Evolutionary conservation across 73 alveolate species (phyloP).

Genomic region (Symbiodinium pilosum): DNA sequence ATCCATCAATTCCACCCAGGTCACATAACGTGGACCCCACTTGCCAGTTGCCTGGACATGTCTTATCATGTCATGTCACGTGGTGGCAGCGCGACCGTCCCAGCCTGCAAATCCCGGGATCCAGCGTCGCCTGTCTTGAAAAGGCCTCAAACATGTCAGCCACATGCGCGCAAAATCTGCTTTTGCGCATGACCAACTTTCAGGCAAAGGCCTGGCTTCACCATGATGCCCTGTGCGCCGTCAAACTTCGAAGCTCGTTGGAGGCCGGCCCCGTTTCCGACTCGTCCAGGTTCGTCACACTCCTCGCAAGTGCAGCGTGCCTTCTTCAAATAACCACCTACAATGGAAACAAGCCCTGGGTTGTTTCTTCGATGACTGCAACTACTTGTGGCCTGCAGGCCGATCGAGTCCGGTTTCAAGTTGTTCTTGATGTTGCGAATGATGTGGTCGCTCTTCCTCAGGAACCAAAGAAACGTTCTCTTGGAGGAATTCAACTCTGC

Average conservation of each 20-base stretch:
- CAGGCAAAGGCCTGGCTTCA: constrained; percentile 34
- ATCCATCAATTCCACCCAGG: constrained; percentile 69
- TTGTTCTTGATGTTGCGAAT: constrained; percentile 37
- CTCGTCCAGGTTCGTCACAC: constrained; percentile 46
- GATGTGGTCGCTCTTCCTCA: constrained; percentile 91
- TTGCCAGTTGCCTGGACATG: constrained; percentile 73
- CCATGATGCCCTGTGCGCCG: constrained; percentile 92
- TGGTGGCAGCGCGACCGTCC: neutral
- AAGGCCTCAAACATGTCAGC: neutral
- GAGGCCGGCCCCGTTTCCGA: constrained; percentile 30
- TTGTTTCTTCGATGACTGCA: too few relatives aligned
- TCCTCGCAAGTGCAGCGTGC: constrained; percentile 33
- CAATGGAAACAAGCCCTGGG: too few relatives aligned
- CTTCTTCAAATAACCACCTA: too few relatives aligned
- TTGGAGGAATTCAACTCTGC: too few relatives aligned
- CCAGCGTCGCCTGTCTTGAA: constrained; percentile 43
- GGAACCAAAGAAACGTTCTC: too few relatives aligned
- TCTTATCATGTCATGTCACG: too few relatives aligned
- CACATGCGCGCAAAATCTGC: neutral
- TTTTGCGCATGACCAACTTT: neutral
- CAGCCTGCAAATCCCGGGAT: neutral
- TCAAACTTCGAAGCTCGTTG: constrained; percentile 32
- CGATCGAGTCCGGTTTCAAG: constrained; percentile 25
- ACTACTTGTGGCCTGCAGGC: neutral
- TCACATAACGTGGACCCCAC: constrained; percentile 84